Percentiles rank a stretch among this genome's conserved stretches.
phyloP scores from a whole-genome alignment of 495 filamentous ascomycete species.

The Pseudomonodictys pantanalensis region DNA sequence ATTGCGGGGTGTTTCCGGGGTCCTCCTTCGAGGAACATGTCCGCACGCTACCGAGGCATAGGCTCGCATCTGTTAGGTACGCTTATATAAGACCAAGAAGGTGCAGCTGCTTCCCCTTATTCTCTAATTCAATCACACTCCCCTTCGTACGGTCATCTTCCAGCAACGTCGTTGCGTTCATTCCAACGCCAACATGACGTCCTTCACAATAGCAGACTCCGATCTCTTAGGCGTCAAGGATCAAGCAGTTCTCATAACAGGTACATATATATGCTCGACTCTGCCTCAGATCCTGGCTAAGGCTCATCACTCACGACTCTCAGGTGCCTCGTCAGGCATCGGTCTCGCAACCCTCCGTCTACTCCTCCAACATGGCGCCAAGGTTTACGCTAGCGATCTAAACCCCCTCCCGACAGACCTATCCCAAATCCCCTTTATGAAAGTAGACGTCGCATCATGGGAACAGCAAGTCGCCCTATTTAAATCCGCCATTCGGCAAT shows the following conservation, averaged over 20 bases:
- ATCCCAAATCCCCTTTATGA: slow-evolving; percentile 12
- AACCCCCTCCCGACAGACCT: slow-evolving; percentile 36
- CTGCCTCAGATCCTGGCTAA: not conserved
- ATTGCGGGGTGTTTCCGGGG: too few species aligned
- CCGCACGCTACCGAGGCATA: too few species aligned
- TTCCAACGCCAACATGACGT: slow-evolving; percentile 40
- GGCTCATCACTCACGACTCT: slow-evolving; percentile 2
- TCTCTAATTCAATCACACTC: not conserved
- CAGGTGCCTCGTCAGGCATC: slow-evolving; percentile 53
- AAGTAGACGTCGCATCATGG: slow-evolving; percentile 29
- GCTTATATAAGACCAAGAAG: too few species aligned
- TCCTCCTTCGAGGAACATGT: too few species aligned
- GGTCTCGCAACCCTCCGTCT: slow-evolving; percentile 48
- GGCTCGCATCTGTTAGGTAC: too few species aligned
- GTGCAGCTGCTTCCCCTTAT: too few species aligned
- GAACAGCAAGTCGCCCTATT: slow-evolving; percentile 21
- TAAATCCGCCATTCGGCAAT: slow-evolving; percentile 21
- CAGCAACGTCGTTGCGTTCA: too few species aligned
- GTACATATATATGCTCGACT: slow-evolving; percentile 33
- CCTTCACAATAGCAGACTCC: slow-evolving; percentile 39
- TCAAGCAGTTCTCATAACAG: slow-evolving; percentile 51
- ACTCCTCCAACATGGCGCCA: slow-evolving; percentile 48
- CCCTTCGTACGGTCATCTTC: not conserved
- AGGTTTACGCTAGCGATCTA: slow-evolving; percentile 47
- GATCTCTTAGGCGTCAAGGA: slow-evolving; percentile 40